Evolutionary conservation across 192 early-diverging fungal genomes (phyloP).

Genomic region (Bifiguratus adelaidae): DNA sequence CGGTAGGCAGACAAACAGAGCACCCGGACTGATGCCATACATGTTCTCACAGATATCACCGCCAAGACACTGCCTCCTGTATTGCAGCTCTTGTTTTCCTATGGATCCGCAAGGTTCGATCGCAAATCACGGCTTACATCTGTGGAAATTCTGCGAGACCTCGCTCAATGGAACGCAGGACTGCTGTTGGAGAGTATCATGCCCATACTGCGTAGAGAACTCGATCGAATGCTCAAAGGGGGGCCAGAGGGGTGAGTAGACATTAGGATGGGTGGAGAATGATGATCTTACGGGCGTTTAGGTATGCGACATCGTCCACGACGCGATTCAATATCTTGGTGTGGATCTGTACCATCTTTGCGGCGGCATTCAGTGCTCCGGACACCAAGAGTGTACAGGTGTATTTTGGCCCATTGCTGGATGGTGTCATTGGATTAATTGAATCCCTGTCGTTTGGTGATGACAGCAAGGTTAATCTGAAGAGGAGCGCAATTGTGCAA

Average conservation of each 20-base stretch:
- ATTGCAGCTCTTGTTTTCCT: conserved; percentile 38
- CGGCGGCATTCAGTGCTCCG: background rate
- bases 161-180: conserved; percentile 40
- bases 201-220: conserved; percentile 35
- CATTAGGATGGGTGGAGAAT: background rate
- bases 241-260: conserved; percentile 26
- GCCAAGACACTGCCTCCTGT: conserved; percentile 28
- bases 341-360: background rate
- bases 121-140: conserved; percentile 46
- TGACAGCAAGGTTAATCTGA: conserved; percentile 36
- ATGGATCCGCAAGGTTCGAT: conserved; percentile 57
- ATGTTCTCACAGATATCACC: conserved; percentile 19
- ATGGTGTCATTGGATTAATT: conserved; percentile 20
- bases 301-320: background rate
- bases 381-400: background rate
- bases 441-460: conserved; percentile 22
- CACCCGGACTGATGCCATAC: too few species aligned
- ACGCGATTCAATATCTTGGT: background rate
- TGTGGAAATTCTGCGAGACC: conserved; percentile 41
- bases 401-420: background rate
- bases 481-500: conserved; percentile 35
- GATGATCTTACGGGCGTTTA: background rate
- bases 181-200: conserved; percentile 44
- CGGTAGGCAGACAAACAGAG: too few species aligned
- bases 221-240: conserved; percentile 25